Percentiles rank a stretch among this genome's conserved stretches.
Evolutionary conservation across 1,139 yeast species (phyloP).

Genomic region (Taphrina communis): DNA sequence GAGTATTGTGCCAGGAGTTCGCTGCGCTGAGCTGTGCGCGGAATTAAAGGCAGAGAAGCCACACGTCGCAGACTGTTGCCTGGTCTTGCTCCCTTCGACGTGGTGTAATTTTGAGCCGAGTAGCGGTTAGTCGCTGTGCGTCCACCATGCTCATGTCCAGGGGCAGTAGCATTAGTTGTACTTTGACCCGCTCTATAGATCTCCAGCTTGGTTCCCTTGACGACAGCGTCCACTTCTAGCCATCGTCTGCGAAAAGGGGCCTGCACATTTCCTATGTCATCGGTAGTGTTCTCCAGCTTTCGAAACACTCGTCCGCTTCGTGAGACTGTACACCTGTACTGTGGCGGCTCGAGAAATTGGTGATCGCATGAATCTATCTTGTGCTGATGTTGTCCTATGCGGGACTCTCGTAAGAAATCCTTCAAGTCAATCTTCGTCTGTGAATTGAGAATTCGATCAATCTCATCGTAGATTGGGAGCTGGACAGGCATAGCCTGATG

Average conservation of each 20-base stretch:
- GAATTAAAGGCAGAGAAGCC: not conserved
- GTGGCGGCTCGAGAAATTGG: constrained; percentile 7
- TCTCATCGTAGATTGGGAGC: constrained; percentile 22
- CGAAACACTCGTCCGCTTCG: constrained; percentile 22
- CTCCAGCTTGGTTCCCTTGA: constrained; percentile 32
- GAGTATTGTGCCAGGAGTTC: constrained; percentile 16
- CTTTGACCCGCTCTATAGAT: constrained; percentile 6
- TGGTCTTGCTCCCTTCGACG: not conserved
- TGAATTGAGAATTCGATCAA: constrained; percentile 3
- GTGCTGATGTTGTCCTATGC: not conserved
- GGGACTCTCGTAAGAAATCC: constrained; percentile 8
- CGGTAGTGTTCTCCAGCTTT: constrained; percentile 30
- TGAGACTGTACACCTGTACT: constrained; percentile 31
- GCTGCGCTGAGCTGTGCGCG: not conserved
- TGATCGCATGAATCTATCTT: not conserved
- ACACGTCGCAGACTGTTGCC: not conserved
- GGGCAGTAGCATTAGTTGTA: not conserved
- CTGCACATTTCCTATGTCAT: constrained; percentile 13
- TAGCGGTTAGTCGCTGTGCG: not conserved
- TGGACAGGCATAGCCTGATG: not conserved
- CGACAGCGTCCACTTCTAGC: constrained; percentile 11
- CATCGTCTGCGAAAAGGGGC: constrained; percentile 31
- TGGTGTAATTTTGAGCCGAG: not conserved
- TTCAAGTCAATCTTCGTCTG: constrained; percentile 19
- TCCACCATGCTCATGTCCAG: not conserved